These are phyloP conservation scores for Oryza coarctata DNA, from an alignment of 176 grass and related monocot genomes.

Conservation along the genomic window DNA sequence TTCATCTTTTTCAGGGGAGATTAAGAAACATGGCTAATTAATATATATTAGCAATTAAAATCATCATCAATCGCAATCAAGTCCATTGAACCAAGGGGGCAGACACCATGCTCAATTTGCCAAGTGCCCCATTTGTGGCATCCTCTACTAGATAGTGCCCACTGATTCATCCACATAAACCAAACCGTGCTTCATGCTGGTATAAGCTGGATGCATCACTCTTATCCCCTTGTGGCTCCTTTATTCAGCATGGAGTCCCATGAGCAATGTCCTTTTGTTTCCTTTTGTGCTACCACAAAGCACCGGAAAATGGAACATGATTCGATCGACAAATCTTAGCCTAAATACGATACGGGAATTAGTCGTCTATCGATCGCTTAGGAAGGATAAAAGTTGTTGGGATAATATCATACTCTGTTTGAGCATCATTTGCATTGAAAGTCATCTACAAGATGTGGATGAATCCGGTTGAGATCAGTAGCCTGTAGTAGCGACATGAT, in stretches of 20 bases:
- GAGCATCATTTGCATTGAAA: background rate
- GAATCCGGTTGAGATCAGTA: background rate
- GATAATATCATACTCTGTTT: background rate
- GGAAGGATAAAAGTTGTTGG: conserved; percentile 29
- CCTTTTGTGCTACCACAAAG: conserved; percentile 33
- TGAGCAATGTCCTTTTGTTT: conserved; percentile 23
- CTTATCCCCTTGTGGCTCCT: conserved; percentile 40
- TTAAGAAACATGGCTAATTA: background rate
- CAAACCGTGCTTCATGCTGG: conserved; percentile 24
- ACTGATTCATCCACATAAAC: conserved; percentile 36
- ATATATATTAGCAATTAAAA: background rate
- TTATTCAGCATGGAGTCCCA: conserved; percentile 39
- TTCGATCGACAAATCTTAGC: conserved; percentile 51
- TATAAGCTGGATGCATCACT: conserved; percentile 29
- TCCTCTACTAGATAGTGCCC: conserved; percentile 21
- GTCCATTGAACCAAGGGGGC: conserved; percentile 21
- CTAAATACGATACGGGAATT: conserved; percentile 44
- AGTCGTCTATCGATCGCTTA: background rate
- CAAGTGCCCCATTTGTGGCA: conserved; percentile 38
- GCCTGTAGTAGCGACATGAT: background rate
- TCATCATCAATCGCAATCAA: conserved; percentile 38
- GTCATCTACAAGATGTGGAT: background rate
- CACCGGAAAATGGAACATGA: conserved; percentile 45
- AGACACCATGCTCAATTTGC: conserved; percentile 37
- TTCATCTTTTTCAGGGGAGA: background rate